Base-by-base conservation (phyloP, 2,329 filamentous ascomycete genomes). In the Hysterium pulicare region DNA sequence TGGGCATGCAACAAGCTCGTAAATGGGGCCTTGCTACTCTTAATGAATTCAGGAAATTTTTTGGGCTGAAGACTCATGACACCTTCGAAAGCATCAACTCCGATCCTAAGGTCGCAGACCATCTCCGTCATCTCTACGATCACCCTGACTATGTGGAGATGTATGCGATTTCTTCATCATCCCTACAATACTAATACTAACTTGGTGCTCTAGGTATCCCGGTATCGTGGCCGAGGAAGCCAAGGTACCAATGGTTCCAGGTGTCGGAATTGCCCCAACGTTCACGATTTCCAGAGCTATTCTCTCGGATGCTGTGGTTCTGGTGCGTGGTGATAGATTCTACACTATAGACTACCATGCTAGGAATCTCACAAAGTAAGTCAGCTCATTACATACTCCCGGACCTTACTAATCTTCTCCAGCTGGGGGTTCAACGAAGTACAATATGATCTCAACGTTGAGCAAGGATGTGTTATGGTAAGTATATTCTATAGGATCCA, bases 51-150 rank as follows among this genome's bases (percentile, higher is more conserved):
- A 78, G 88, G 37, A 81, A 84, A 58, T 87, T 89, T 66, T 88
- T 90, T 51, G 83, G 83, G 1, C 70, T 94, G n/a, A 86, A 85
- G 67, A 77, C 79, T 0, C 83, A 93, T 59, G 79, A 84, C 22
- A 85, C 73, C 0, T 94, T 93, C 45, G 85, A 90, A 65, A 86
- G 89, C 38, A 89, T 91, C 71, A 93, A 90, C 66, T 81, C 83
- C 0, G 84, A 93, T 52, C 83, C 83, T 0, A 75, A 78, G 21
- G 77, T 90, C 17, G 78, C 84, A 2, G 74, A 83, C 35, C 71
- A 78, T 8, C 72, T 91, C 4, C 50, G 56, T 33, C 51, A 58
- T 21, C 51, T 70, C 17, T 89, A 90, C 59, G 83, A 86, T 44
- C 84, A 90, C 58, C 86, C 86, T 0, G 87, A 90, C 57, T 81